Base-by-base conservation (phyloP, 78 protist species). In the Dictyostelium citrinum region DNA sequence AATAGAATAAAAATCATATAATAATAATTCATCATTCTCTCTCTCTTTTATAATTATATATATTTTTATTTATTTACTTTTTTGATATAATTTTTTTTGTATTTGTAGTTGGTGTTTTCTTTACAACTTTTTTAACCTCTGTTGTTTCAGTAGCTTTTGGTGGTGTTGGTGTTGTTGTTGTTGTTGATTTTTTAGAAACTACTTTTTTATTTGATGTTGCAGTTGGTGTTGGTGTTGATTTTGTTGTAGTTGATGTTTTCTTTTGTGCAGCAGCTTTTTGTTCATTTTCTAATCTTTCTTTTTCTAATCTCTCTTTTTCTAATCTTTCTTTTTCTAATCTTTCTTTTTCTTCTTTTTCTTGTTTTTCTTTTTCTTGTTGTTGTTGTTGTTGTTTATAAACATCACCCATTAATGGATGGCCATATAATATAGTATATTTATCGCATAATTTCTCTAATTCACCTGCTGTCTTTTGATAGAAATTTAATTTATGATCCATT, bases 401-500 rank as follows among this genome's bases (percentile, higher is more conserved):
- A 58, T 80, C 84, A n/a, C 31, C 39, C 35, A 17, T 2, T 61
- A 85, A 43, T 37, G 92, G 92, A 61, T 85, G 92, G 20, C 93
- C 93, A 68, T 88, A 88, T 49, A 76, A 68, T 24, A 76, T 85
- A 64, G 79, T 78, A 46, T 77, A 88, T 88, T 64, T 88, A 55
- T 58, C 79, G 41, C 81, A 58, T 17, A 72, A 55, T 77, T 88
- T 88, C 39, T 88, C 93, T 33, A 88, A 41, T 67, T 88, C 83
- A 33, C 27, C 37, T 2, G 84, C 84, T 22, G 93, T 88, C n/a
- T 39, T 61, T 67, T 88, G 93, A 46, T n/a, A 60, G 37, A 24
- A 67, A 49, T 88, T 88, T 41, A 88, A 61, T 68, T 43, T 68
- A 45, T 35, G 41, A 78, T 88, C 93, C 93, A 88, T 88, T 78